Base-by-base conservation (phyloP, 208 protist species). In the Spongospora subterranea region DNA sequence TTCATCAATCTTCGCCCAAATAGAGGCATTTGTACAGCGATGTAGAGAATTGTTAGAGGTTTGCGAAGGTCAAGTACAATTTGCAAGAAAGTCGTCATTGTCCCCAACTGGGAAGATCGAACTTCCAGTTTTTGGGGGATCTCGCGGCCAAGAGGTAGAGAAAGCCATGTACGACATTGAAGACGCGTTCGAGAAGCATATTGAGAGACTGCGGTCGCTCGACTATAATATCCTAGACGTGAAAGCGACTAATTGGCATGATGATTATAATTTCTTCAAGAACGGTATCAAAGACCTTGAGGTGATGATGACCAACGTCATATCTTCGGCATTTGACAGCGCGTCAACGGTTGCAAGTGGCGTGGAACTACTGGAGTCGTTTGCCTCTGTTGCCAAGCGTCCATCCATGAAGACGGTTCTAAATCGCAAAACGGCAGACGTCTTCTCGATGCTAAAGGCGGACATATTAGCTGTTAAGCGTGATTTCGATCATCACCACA, bases 161-260 rank as follows among this genome's bases (percentile, higher is more conserved):
- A 96, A 96, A 71, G 96, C 96, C 93, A 95, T 99, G 20, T 82
- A 96, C 50, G 97, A 98, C 89, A 98, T 99, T 91, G 97, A 98
- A 95, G 95, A 95, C 39, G 94, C 95, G 24, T 94, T 93, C 88
- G 76, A 93, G 89, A 90, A 88, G 71, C 90, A 92, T 24, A 90
- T 94, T 1, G 94, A 96, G 77, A 92, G 95, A 88, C 95, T 99
- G 45, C 95, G 95, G 17, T 92, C 95, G 88, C 94, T 99, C 54
- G 94, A 97, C 46, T 98, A 98, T 92, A 95, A 97, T 93, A 97
- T 99, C 90, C 95, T 99, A 66, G 98, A 99, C 91, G 98, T 99
- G 46, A 99, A 98, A 94, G 95, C 96, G 11, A 98, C 97, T 40
- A 92, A 95, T 89, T 99, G 97, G 97, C 96, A 98, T 60, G 97